Percentiles rank a stretch among this genome's conserved stretches.
Conservation (phyloP, 495 filamentous ascomycete genomes). For the Xylaria sp. region DNA sequence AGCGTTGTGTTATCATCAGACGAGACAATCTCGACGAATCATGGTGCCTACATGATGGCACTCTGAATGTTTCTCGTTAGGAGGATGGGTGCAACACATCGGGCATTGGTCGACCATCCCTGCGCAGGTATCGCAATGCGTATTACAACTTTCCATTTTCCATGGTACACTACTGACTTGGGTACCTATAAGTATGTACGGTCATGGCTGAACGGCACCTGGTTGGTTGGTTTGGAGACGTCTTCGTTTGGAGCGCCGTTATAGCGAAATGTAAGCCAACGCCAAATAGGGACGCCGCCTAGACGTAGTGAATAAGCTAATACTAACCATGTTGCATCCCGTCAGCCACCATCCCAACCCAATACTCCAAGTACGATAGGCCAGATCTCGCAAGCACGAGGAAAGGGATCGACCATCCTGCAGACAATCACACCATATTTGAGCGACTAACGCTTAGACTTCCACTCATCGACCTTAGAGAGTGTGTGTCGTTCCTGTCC, state of each 20-base stretch:
- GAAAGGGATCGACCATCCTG: conserved; percentile 8
- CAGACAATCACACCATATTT: conserved; percentile 2
- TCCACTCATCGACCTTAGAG: background rate
- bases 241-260: conserved; percentile 19
- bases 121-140: conserved; percentile 13
- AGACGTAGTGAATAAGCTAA: background rate
- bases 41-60: background rate
- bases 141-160: conserved; percentile 13
- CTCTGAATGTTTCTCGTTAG: background rate
- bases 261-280: background rate
- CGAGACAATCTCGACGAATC: background rate
- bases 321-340: conserved; percentile 25
- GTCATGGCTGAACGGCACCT: conserved; percentile 4
- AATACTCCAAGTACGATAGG: conserved; percentile 4
- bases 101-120: conserved; percentile 2
- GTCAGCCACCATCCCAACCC: conserved; percentile 26
- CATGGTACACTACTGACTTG: background rate
- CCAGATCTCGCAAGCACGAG: conserved; percentile 12
- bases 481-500: background rate
- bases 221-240: conserved; percentile 10
- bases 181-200: too few species aligned
- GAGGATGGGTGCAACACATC: background rate
- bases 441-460: background rate
- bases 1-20: background rate
- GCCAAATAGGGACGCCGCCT: conserved; percentile 13